A percentile compares a stretch with the other conserved stretches of the same genome.
phyloP scores from a whole-genome alignment of 2,329 filamentous ascomycete species.

The Xylariaceae sp. region DNA sequence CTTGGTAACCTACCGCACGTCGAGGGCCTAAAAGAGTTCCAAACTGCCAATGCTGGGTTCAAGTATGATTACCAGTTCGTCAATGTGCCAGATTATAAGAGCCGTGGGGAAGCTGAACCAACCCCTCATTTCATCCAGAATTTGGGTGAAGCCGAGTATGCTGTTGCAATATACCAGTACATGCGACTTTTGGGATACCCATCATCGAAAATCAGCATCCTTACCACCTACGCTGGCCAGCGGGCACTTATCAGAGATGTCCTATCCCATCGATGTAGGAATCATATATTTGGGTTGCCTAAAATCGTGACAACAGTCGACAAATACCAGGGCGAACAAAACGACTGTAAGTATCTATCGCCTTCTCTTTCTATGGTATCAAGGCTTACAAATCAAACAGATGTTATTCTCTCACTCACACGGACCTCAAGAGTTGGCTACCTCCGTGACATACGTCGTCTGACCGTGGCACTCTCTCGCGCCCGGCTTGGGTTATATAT shows the following conservation, averaged over 20 bases:
- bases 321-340: conserved; percentile 99
- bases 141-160: conserved; percentile 93
- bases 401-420: conserved; percentile 91
- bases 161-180: conserved; percentile 93
- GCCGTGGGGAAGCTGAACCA: conserved; percentile 83
- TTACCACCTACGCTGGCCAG: conserved; percentile 94
- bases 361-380: not conserved
- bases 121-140: conserved; percentile 96
- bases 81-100: conserved; percentile 91
- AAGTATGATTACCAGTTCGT: conserved; percentile 96
- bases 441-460: conserved; percentile 85
- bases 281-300: conserved; percentile 84
- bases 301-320: conserved; percentile 92
- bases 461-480: conserved; percentile 93
- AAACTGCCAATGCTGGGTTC: conserved; percentile 86
- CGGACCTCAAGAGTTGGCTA: conserved; percentile 89
- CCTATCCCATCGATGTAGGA: conserved; percentile 79
- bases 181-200: conserved; percentile 96
- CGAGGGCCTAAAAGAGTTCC: conserved; percentile 69
- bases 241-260: conserved; percentile 87
- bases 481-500: conserved; percentile 91
- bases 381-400: conserved; percentile 46
- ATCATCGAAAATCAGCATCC: conserved; percentile 78
- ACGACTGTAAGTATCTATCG: conserved; percentile 76
- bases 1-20: conserved; percentile 81